A percentile compares a stretch with the other conserved stretches of the same genome.
Conservation (phyloP, 805 yeast species). For the Zygosaccharomyces lentus region DNA sequence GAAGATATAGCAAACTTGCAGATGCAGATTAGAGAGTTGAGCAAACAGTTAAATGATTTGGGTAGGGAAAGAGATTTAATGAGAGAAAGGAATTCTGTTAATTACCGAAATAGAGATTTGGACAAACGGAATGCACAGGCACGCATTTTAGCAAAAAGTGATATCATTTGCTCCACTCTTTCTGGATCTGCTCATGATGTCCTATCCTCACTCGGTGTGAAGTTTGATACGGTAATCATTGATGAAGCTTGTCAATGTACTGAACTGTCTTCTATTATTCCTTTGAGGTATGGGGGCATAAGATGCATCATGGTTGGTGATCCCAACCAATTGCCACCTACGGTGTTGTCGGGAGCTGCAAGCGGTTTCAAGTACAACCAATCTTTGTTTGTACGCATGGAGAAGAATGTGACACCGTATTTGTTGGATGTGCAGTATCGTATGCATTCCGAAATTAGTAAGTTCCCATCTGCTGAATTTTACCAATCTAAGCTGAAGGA, state of each 20-base stretch:
- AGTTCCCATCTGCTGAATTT: slow-evolving; percentile 81
- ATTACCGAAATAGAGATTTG: slow-evolving; percentile 69
- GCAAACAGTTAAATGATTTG: slow-evolving; percentile 57
- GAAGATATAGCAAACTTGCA: slow-evolving; percentile 49
- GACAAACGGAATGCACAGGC: slow-evolving; percentile 73
- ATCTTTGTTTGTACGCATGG: slow-evolving; percentile 92
- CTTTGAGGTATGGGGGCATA: slow-evolving; percentile 83
- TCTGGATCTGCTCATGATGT: slow-evolving; percentile 94
- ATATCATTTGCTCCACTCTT: slow-evolving; percentile 84
- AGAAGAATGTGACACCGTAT: slow-evolving; percentile 54
- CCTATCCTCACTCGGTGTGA: slow-evolving; percentile 65
- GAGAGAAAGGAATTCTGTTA: slow-evolving; percentile 67
- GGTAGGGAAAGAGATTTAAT: slow-evolving; percentile 74
- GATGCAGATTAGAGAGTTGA: slow-evolving; percentile 49
- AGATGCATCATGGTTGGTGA: slow-evolving; percentile 97
- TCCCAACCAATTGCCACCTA: slow-evolving; percentile 96
- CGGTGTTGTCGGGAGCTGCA: slow-evolving; percentile 87
- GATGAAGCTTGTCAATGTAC: slow-evolving; percentile 99
- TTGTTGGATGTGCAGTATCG: slow-evolving; percentile 89
- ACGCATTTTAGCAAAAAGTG: slow-evolving; percentile 65
- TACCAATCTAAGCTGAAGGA: slow-evolving; percentile 68
- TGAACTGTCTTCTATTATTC: slow-evolving; percentile 86
- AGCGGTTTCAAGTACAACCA: slow-evolving; percentile 78
- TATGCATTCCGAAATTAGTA: slow-evolving; percentile 92
- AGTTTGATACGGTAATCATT: slow-evolving; percentile 84